A percentile compares a stretch with the other conserved stretches of the same genome.
phyloP scores from a whole-genome alignment of 352 stramenopile species.

The Pythium phragmitis region DNA sequence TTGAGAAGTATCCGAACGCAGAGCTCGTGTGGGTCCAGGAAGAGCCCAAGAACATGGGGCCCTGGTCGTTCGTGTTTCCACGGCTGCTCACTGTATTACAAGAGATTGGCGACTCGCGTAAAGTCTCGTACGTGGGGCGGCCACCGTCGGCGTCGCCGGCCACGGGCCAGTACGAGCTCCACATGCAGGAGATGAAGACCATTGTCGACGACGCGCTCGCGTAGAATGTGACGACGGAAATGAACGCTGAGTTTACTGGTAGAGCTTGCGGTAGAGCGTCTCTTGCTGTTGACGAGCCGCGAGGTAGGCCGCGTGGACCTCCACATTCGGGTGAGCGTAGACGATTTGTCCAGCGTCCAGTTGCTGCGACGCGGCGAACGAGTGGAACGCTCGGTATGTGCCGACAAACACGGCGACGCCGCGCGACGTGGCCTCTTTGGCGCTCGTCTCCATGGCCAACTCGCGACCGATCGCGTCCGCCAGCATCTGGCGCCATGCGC shows the following conservation, averaged over 20 bases:
- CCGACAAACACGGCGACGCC: slow-evolving; percentile 78
- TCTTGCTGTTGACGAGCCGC: slow-evolving; percentile 67
- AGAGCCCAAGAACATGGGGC: slow-evolving; percentile 98
- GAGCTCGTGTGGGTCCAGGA: slow-evolving; percentile 98
- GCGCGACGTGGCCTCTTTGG: slow-evolving; percentile 79
- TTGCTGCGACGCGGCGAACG: slow-evolving; percentile 37
- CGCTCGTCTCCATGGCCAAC: slow-evolving; percentile 60
- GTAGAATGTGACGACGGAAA: slow-evolving; percentile 16
- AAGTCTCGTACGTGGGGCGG: slow-evolving; percentile 93
- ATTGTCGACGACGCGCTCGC: slow-evolving; percentile 89
- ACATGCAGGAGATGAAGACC: slow-evolving; percentile 91
- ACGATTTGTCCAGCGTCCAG: slow-evolving; percentile 35
- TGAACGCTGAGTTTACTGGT: slow-evolving; percentile 18
- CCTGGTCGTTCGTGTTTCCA: slow-evolving; percentile 92
- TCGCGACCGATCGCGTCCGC: slow-evolving; percentile 76
- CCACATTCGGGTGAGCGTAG: slow-evolving; percentile 39
- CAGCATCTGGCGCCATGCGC: slow-evolving; percentile 86
- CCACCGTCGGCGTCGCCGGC: slow-evolving; percentile 93
- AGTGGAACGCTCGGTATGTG: slow-evolving; percentile 57
- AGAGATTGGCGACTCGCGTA: slow-evolving; percentile 62
- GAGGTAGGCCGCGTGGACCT: slow-evolving; percentile 61
- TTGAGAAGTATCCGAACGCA: slow-evolving; percentile 93
- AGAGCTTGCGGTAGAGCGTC: slow-evolving; percentile 71
- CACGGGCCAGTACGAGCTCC: slow-evolving; percentile 94
- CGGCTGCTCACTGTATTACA: slow-evolving; percentile 93